These are phyloP conservation scores for Saccharomycopsis sp. DNA, from an alignment of 805 yeast species.

Conservation along the genomic window DNA sequence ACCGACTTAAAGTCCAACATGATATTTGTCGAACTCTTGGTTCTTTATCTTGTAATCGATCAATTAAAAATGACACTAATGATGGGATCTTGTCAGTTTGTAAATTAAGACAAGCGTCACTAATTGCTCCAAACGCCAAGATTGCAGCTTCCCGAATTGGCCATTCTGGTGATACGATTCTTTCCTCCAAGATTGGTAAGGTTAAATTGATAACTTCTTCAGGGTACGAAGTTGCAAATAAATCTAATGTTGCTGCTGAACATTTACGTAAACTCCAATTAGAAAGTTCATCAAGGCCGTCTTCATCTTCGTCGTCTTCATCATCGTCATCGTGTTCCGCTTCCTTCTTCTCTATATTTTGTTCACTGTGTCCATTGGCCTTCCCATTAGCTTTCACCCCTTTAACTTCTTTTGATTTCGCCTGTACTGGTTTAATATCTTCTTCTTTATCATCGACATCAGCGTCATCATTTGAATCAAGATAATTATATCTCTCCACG, in stretches of 20 bases:
- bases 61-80: slow-evolving; percentile 77
- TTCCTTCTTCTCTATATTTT: slow-evolving; percentile 22
- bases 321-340: slow-evolving; percentile 48
- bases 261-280: slow-evolving; percentile 93
- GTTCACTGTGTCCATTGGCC: slow-evolving; percentile 16
- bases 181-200: slow-evolving; percentile 69
- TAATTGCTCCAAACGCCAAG: slow-evolving; percentile 90
- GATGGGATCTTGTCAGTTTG: slow-evolving; percentile 69
- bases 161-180: slow-evolving; percentile 71
- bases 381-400: slow-evolving; percentile 17
- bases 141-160: slow-evolving; percentile 89
- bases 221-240: slow-evolving; percentile 63
- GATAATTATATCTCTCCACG: slow-evolving; percentile 50
- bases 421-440: slow-evolving; percentile 79
- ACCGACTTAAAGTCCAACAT: slow-evolving; percentile 93
- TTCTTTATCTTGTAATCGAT: slow-evolving; percentile 65
- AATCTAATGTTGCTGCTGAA: slow-evolving; percentile 87
- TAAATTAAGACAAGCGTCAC: slow-evolving; percentile 75
- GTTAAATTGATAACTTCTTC: slow-evolving; percentile 56
- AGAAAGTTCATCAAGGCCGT: slow-evolving; percentile 55
- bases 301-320: slow-evolving; percentile 68
- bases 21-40: slow-evolving; percentile 87
- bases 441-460: slow-evolving; percentile 75
- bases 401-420: slow-evolving; percentile 52
- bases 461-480: slow-evolving; percentile 72